Conservation (phyloP, 176 grass and related monocot genomes). For the Triticum monococcum region DNA sequence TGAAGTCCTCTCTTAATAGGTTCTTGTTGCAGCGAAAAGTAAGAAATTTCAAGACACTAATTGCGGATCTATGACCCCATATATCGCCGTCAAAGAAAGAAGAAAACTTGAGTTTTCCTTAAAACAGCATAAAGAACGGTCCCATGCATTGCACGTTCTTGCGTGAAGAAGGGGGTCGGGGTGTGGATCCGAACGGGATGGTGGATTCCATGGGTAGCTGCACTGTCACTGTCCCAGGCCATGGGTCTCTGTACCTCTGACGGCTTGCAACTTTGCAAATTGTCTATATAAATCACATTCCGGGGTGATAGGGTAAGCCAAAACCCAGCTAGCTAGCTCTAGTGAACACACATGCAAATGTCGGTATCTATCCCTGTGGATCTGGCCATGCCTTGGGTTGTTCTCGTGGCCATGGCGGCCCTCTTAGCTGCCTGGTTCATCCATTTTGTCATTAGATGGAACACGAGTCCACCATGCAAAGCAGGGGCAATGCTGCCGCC, state of each 20-base stretch:
- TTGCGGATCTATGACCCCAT: background rate
- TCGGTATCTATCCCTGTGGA: background rate
- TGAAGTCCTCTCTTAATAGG: too few species aligned
- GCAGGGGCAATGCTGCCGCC: conserved; percentile 11
- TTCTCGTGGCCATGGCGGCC: background rate
- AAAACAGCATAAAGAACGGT: too few species aligned
- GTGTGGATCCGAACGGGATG: background rate
- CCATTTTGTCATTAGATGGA: conserved; percentile 17
- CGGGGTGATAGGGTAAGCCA: background rate
- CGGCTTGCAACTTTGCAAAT: background rate
- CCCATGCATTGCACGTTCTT: background rate
- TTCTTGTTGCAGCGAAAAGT: too few species aligned
- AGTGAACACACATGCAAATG: background rate
- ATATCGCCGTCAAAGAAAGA: background rate
- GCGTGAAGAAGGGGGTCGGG: background rate
- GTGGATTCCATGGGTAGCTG: background rate
- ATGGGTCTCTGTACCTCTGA: background rate
- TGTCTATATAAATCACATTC: background rate
- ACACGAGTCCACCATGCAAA: background rate
- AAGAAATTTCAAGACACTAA: too few species aligned
- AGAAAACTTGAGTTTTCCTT: background rate
- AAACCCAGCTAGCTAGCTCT: background rate
- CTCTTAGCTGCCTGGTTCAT: background rate
- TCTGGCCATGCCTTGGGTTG: background rate
- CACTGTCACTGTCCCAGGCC: background rate